These are phyloP conservation scores for Starmerella davenportii DNA, from an alignment of 805 yeast species.

Conservation along the genomic window DNA sequence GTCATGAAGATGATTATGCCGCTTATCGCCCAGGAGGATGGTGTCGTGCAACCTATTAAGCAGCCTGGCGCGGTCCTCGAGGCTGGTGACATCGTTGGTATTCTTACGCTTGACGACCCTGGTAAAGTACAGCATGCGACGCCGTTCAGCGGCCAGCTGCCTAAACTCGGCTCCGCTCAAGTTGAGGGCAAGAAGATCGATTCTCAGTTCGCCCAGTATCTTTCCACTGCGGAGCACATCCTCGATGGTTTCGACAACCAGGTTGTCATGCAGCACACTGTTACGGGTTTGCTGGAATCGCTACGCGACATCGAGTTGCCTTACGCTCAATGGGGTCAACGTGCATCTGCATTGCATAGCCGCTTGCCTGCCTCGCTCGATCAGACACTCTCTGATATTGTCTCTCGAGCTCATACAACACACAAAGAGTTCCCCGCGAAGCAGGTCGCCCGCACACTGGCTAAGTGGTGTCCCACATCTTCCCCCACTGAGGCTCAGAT, in stretches of 20 bases:
- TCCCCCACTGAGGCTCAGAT: conserved; percentile 29
- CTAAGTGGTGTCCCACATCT: conserved; percentile 39
- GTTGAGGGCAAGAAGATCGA: conserved; percentile 71
- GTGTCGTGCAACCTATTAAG: conserved; percentile 77
- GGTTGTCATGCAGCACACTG: conserved; percentile 73
- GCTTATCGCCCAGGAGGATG: conserved; percentile 79
- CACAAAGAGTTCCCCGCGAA: conserved; percentile 85
- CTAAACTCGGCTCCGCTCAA: conserved; percentile 68
- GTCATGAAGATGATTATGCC: conserved; percentile 99
- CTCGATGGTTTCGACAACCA: conserved; percentile 89
- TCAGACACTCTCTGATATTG: conserved; percentile 39
- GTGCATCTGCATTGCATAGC: conserved; percentile 78
- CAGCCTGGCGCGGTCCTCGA: conserved; percentile 96
- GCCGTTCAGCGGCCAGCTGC: conserved; percentile 87
- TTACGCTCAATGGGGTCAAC: conserved; percentile 76
- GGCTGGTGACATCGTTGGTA: conserved; percentile 95
- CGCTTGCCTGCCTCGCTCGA: conserved; percentile 71
- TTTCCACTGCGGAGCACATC: conserved; percentile 54
- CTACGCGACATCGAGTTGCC: conserved; percentile 72
- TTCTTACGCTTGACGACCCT: conserved; percentile 87
- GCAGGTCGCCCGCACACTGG: conserved; percentile 54
- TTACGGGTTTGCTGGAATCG: conserved; percentile 51
- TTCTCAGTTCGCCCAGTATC: conserved; percentile 45
- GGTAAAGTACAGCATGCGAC: conserved; percentile 91
- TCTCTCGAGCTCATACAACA: conserved; percentile 48